Evolutionary conservation across 345 rosid species (phyloP), one percentile per base, ranked within the genome.

Genomic region (Lepidium sativum): DNA sequence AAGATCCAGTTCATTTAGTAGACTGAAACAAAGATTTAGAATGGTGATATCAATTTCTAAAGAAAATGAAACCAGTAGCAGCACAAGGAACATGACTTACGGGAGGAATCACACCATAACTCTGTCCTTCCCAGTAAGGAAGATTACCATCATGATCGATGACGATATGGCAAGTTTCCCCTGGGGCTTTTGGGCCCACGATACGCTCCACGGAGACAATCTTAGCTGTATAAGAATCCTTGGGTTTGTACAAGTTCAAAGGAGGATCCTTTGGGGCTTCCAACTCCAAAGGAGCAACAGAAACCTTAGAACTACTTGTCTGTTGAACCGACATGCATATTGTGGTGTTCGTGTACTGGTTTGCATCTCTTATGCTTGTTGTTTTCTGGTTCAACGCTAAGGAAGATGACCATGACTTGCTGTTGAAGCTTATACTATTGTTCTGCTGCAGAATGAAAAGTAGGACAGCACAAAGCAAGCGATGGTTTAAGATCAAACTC

Each of bases 61-160:
- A 32, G 38, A 35, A 15, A 62, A 15, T 35, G 20, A 12, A 60
- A 47, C 51, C 44, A 63, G 14, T 37, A 63, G 48, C 4, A 47
- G 8, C 10, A 32, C 40, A 23, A 49, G 51, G 60, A 13, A 58
- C 14, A 50, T 42, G 34, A 65, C 99, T 90, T 82, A 94, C 99
- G 5, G 99, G 97, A 74, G 99, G 97, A 35, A 94, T 90, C 14
- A 94, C 92, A 61, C 99, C 97, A 34, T 84, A 94, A 77, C 99
- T 90, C 83, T 94, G 99, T 58, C 99, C 99, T 84, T 94, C 99
- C 99, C 99, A 94, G 47, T 94, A 94, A 60, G 99, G 99, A 60
- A 88, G 91, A 20, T 94, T 90, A 17, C 97, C 92, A 0, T 83
- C 92, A 34, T 94, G 99, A 79, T 94, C 95, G 60, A 94, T 94